A percentile compares a stretch with the other conserved stretches of the same genome.
phyloP scores from a whole-genome alignment of 208 protist genomes.

The Leishmania guyanensis region DNA sequence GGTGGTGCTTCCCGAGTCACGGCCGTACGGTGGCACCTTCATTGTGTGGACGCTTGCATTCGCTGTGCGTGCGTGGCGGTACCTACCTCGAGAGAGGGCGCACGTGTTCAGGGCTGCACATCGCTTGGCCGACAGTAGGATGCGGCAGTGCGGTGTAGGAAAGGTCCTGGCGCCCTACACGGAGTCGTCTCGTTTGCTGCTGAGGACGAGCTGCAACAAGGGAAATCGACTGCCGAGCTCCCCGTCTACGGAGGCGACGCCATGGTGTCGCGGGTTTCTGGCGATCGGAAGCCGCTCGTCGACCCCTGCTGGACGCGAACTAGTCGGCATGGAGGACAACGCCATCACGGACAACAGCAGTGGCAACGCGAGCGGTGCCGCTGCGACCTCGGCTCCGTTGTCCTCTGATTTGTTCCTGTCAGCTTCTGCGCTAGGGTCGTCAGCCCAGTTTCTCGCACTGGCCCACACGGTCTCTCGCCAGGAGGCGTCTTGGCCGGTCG shows the following conservation, averaged over 20 bases:
- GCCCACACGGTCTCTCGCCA: not conserved
- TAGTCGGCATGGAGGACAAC: not conserved
- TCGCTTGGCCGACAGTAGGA: constrained; percentile 9
- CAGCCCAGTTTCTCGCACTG: constrained; percentile 21
- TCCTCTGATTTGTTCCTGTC: constrained; percentile 1
- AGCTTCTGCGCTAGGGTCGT: constrained; percentile 16
- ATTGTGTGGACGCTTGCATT: constrained; percentile 23
- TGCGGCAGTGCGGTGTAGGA: constrained; percentile 21
- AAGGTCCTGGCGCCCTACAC: constrained; percentile 10
- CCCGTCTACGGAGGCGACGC: not conserved
- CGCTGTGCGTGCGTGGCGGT: constrained; percentile 24
- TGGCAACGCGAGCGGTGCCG: not conserved
- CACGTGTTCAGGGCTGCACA: constrained; percentile 15
- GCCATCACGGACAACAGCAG: not conserved
- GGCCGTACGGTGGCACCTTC: constrained; percentile 22
- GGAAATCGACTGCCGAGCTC: not conserved
- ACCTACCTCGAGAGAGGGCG: constrained; percentile 17
- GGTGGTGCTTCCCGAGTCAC: constrained; percentile 12
- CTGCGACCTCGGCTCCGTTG: not conserved
- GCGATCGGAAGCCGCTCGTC: not conserved
- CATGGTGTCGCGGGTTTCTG: not conserved
- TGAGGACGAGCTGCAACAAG: not conserved
- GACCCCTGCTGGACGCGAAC: not conserved
- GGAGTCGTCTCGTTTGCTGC: not conserved
- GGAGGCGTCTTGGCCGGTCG: not conserved